These are phyloP conservation scores for Claviceps quebecensis DNA, from an alignment of 2,329 filamentous ascomycete genomes.

Conservation along the genomic window DNA sequence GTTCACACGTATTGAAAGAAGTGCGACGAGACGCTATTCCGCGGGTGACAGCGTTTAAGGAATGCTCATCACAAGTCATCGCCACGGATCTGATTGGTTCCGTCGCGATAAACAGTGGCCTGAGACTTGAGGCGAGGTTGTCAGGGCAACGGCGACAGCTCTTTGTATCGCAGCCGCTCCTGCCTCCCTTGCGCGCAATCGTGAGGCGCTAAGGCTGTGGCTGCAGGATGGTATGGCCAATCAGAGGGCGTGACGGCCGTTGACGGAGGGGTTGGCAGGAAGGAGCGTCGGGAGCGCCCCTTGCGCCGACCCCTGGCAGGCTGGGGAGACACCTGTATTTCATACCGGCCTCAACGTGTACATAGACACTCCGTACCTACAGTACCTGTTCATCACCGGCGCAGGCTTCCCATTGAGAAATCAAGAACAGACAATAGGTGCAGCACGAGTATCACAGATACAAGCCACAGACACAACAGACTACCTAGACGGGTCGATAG, in stretches of 20 bases:
- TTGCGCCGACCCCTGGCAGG: not conserved
- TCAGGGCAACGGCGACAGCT: slow-evolving; percentile 2
- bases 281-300: not conserved
- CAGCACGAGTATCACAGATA: not conserved
- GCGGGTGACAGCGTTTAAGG: slow-evolving; percentile 6
- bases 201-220: not conserved
- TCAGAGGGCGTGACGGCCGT: not conserved
- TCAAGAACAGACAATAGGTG: not conserved
- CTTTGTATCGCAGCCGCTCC: not conserved
- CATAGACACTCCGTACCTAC: too few species aligned
- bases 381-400: not conserved
- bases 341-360: not conserved
- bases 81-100: slow-evolving; percentile 5
- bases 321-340: not conserved
- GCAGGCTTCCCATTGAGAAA: not conserved
- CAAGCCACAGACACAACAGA: not conserved
- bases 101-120: slow-evolving; percentile 4
- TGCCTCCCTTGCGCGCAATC: not conserved
- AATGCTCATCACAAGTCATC: slow-evolving; percentile 4
- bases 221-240: not conserved
- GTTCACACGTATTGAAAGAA: not conserved
- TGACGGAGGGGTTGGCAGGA: too few species aligned
- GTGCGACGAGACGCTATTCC: not conserved
- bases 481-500: not conserved
- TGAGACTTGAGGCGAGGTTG: not conserved